Conservation (phyloP, 2,329 filamentous ascomycete genomes). For the Calonectria multiphialidica region DNA sequence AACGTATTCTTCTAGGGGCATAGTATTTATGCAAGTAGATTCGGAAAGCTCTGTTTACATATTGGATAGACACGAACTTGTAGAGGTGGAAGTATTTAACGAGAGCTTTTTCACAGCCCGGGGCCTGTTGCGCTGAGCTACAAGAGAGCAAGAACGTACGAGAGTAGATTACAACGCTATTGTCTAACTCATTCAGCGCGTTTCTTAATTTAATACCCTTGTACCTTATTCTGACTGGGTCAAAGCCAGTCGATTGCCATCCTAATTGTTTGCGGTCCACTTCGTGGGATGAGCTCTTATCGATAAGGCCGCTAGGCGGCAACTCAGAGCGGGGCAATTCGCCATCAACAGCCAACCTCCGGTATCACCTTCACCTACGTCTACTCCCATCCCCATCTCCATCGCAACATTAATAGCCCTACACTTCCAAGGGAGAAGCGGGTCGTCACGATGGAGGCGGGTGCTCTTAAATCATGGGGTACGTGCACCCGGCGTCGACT, state of each 20-base stretch:
- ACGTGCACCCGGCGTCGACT: not conserved
- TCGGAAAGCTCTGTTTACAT: too few relatives aligned
- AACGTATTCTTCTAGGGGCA: too few relatives aligned
- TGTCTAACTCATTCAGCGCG: too few relatives aligned
- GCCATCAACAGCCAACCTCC: slow-evolving; percentile 9
- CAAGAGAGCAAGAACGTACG: too few relatives aligned
- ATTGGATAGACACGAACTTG: too few relatives aligned
- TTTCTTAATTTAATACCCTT: not conserved
- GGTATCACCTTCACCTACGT: slow-evolving; percentile 19
- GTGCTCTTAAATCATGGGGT: slow-evolving; percentile 49
- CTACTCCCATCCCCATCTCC: slow-evolving; percentile 19
- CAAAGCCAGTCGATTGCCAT: not conserved
- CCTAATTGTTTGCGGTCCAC: not conserved
- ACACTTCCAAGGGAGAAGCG: slow-evolving; percentile 25
- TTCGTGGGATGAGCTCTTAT: slow-evolving; percentile 38
- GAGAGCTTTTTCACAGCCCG: too few relatives aligned
- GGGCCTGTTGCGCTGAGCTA: too few relatives aligned
- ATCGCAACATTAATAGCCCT: slow-evolving; percentile 28
- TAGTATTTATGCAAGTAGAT: too few relatives aligned
- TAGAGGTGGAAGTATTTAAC: too few relatives aligned
- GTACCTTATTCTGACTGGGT: not conserved
- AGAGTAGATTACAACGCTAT: too few relatives aligned
- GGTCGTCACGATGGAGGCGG: slow-evolving; percentile 44
- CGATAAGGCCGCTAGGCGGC: slow-evolving; percentile 35
- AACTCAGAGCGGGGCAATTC: slow-evolving; percentile 40